Evolutionary conservation across 257 asterid species (phyloP), one percentile per base, ranked within the genome.

Genomic region (Fraxinus pennsylvanica): DNA sequence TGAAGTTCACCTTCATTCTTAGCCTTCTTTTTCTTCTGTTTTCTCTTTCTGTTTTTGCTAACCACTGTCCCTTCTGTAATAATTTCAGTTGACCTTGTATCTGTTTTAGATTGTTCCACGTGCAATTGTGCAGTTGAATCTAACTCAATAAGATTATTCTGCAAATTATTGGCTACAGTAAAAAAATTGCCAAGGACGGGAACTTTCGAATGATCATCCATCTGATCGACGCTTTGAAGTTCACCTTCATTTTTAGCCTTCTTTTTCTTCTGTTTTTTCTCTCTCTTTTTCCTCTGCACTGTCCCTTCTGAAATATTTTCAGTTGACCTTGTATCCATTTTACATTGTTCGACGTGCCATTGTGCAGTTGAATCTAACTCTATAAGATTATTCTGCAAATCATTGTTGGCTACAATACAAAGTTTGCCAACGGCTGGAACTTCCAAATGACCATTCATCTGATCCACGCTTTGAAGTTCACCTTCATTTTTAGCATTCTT

Each of bases 1-100:
- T 71, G 76, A 15, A 43, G 27, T 45, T 73, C 85, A 38, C 41
- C 78, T 59, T 15, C 73, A 61, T 39, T 33, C 36, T 73, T 57
- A 72, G 71, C 50, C 71, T 30, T 73, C 59, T 69, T 80, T 67
- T 70, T 54, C 38, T 21, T 17, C 43, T 59, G 39, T 66, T 66
- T 79, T 78, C 32, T 77, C 82, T 79, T 73, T 79, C 63, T 79
- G 47, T 82, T 82, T 72, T 71, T 84, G 7, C 32, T 76, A 68
- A 30, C 69, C 19, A 54, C 79, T 71, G 59, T 74, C 70, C 78
- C 74, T 80, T 73, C 84, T 50, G 38, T 52, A 39, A 38, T 68
- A 81, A 36, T 69, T 69, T 76, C 84, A 13, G 70, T 72, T 9
- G 86, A 59, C 43, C 67, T 81, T 71, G 27, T 41, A 80, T 82